Base-by-base conservation (phyloP, 306 rosid genomes). In the Calophaca sinica region DNA sequence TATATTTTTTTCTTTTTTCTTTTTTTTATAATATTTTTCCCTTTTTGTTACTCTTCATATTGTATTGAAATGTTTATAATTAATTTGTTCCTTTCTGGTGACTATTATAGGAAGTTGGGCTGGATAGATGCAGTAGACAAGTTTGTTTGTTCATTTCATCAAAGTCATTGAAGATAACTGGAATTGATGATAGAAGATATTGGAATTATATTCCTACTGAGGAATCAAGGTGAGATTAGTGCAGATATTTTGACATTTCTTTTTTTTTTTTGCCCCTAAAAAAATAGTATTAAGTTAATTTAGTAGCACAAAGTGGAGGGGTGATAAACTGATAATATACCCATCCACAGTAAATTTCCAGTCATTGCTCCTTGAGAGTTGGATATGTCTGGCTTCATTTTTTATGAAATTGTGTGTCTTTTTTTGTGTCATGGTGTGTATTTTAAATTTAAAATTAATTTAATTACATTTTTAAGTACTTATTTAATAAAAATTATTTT, bases 121-220 rank as follows among this genome's bases (percentile, higher is more conserved):
- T 93, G 88, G 90, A 93, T 14, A 88, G 84, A 85, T 39, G 57
- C 10, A 78, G 82, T 64, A 96, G 89, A 9, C 87, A 87, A 73
- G 81, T 79, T 76, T 89, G 80, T 73, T 11, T 91, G 80, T 72
- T 87, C 33, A 85, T 93, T 45, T 93, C 97, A 9, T 83, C 97
- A 0, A 91, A 81, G 79, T 88, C 90, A 2, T 76, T 93, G 76
- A 87, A 84, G 82, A 91, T 93, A 29, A 93, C 97, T 0, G 97
- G 97, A 78, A 91, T 93, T 33, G 92, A 88, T 28, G 98, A 93
- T 70, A 85, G 98, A 82, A 88, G 98, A 87, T 93, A 91, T 78
- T 89, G 98, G 98, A 93, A 65, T 62, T 74, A 81, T 70, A 74
- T 93, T 58, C 82, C 94, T 5, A 85, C 92, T 2, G 88, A 89